These are phyloP conservation scores for Cladobotryum mycophilum DNA, from an alignment of 2,329 filamentous ascomycete genomes.

Conservation along the genomic window DNA sequence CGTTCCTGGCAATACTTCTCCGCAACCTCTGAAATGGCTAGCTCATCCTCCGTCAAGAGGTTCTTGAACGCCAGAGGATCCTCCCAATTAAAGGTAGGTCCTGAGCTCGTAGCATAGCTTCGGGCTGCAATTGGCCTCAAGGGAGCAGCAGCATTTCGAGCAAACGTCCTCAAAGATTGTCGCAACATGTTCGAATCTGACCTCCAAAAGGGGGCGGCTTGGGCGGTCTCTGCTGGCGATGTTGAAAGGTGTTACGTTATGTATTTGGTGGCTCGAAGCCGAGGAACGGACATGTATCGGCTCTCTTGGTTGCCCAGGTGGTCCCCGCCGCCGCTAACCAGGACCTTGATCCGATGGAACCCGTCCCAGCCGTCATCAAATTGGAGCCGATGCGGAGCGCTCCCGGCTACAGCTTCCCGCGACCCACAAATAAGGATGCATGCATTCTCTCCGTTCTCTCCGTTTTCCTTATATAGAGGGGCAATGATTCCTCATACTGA, in stretches of 20 bases:
- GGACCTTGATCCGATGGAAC: slow-evolving; percentile 24
- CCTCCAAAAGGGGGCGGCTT: not conserved
- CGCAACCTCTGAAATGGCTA: slow-evolving; percentile 83
- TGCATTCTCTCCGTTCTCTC: too few species aligned
- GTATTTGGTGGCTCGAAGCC: slow-evolving; percentile 2
- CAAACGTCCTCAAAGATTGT: slow-evolving; percentile 24
- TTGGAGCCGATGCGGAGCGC: not conserved
- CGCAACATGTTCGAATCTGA: slow-evolving; percentile 23
- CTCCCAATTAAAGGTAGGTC: slow-evolving; percentile 72
- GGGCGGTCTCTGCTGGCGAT: slow-evolving; percentile 6
- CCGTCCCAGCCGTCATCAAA: slow-evolving; percentile 10
- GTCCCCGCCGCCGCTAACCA: not conserved
- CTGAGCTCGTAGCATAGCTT: slow-evolving; percentile 28
- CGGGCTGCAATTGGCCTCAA: slow-evolving; percentile 23
- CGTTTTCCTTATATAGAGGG: too few species aligned
- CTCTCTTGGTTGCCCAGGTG: not conserved
- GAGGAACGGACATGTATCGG: too few species aligned
- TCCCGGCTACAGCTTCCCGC: slow-evolving; percentile 4
- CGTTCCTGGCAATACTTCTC: slow-evolving; percentile 91
- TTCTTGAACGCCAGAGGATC: slow-evolving; percentile 73
- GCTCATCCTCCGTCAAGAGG: slow-evolving; percentile 81
- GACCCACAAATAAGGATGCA: not conserved
- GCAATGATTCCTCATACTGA: too few species aligned
- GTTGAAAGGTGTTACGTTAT: slow-evolving; percentile 15
- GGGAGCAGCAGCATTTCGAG: slow-evolving; percentile 19